Percentiles rank a stretch among this genome's conserved stretches.
These are phyloP conservation scores for Coniochaeta hoffmannii DNA, from an alignment of 2,329 filamentous ascomycete genomes.

Conservation along the genomic window DNA sequence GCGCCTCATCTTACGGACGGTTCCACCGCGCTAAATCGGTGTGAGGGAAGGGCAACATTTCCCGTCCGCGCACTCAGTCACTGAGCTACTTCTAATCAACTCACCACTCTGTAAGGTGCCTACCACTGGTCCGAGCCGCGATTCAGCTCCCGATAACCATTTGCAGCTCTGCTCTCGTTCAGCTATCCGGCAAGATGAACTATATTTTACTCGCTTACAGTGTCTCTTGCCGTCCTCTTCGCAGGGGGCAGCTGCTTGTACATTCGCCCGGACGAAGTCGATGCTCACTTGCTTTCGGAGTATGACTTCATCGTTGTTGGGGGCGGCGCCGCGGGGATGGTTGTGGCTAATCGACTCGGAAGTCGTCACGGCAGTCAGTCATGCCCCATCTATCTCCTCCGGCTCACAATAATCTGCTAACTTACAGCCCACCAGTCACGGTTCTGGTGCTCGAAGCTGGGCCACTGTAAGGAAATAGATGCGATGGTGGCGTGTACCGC, in stretches of 20 bases:
- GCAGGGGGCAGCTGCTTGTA: not conserved
- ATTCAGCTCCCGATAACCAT: too few relatives aligned
- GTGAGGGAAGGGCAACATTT: too few relatives aligned
- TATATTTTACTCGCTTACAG: not conserved
- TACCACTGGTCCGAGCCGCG: too few relatives aligned
- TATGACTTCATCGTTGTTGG: slow-evolving; percentile 1
- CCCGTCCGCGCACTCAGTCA: too few relatives aligned
- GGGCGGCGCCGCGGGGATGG: not conserved
- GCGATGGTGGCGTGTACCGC: not conserved
- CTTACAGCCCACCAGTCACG: not conserved
- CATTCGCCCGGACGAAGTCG: not conserved
- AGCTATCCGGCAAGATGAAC: not conserved
- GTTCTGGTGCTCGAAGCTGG: not conserved
- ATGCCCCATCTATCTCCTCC: not conserved
- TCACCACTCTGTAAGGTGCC: too few relatives aligned
- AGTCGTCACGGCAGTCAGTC: not conserved
- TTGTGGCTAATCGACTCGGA: not conserved
- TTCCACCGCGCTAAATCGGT: too few relatives aligned
- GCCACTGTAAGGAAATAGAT: not conserved
- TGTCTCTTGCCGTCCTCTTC: not conserved
- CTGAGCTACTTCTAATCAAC: too few relatives aligned
- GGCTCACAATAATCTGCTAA: not conserved
- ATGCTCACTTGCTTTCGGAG: not conserved
- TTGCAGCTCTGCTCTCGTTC: not conserved
- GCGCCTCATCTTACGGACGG: too few relatives aligned